phyloP scores from a whole-genome alignment of 805 yeast genomes.

The Candida namnaoensis region DNA sequence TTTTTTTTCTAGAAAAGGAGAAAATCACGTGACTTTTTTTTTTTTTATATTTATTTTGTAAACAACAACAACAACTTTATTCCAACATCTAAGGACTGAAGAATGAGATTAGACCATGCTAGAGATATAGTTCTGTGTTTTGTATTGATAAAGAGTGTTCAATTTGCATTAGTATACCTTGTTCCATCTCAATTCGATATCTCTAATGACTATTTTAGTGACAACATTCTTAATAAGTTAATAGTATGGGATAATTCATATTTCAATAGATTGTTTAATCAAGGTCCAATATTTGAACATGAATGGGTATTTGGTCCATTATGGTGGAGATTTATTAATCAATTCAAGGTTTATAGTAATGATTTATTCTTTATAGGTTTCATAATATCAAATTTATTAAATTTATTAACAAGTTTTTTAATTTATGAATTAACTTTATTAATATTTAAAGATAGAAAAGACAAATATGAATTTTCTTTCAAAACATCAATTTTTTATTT shows the following conservation, averaged over 20 bases:
- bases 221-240: constrained; percentile 37
- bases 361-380: constrained; percentile 37
- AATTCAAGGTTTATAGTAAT: constrained; percentile 19
- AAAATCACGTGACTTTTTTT: neutral
- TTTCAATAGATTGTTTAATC: constrained; percentile 47
- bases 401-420: constrained; percentile 37
- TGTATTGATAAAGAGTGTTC: neutral
- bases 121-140: neutral
- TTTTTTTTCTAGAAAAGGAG: too few relatives aligned
- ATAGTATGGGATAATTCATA: constrained; percentile 85
- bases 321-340: constrained; percentile 52
- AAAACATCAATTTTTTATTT: constrained; percentile 38
- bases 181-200: neutral
- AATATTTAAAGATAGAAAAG: constrained; percentile 16
- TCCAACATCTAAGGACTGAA: too few relatives aligned
- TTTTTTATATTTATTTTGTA: too few relatives aligned
- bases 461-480: constrained; percentile 18
- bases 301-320: constrained; percentile 81
- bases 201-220: neutral
- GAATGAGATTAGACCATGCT: neutral
- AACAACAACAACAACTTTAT: too few relatives aligned
- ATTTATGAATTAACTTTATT: constrained; percentile 39
- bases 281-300: constrained; percentile 61
- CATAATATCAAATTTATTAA: constrained; percentile 41
- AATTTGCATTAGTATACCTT: neutral